phyloP scores from a whole-genome alignment of 2,329 filamentous ascomycete genomes.

The Calonectria henricotiae region DNA sequence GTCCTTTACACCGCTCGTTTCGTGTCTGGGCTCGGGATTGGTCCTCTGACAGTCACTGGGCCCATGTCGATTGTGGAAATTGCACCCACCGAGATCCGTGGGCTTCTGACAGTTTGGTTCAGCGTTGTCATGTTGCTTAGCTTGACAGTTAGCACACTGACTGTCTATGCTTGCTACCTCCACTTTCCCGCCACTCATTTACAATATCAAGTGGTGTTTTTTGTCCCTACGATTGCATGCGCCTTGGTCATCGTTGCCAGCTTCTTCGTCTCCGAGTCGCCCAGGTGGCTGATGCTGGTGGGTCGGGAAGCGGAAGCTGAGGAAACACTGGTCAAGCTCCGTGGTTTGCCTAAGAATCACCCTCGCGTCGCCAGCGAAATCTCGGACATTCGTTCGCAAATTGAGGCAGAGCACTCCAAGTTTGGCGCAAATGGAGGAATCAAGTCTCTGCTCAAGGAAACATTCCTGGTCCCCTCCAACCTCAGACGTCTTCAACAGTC shows the following conservation, averaged over 20 bases:
- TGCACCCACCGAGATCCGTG: slow-evolving; percentile 59
- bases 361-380: slow-evolving; percentile 51
- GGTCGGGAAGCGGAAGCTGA: slow-evolving; percentile 53
- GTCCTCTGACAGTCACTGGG: slow-evolving; percentile 58
- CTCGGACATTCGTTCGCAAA: slow-evolving; percentile 53
- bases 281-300: slow-evolving; percentile 57
- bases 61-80: slow-evolving; percentile 61
- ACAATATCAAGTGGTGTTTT: slow-evolving; percentile 54
- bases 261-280: slow-evolving; percentile 59
- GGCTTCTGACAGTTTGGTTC: slow-evolving; percentile 59
- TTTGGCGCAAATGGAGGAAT: slow-evolving; percentile 39
- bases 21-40: slow-evolving; percentile 59
- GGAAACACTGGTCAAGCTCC: slow-evolving; percentile 42
- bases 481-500: slow-evolving; percentile 60
- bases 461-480: slow-evolving; percentile 58
- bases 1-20: slow-evolving; percentile 59
- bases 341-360: slow-evolving; percentile 51
- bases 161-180: slow-evolving; percentile 56
- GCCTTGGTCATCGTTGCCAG: slow-evolving; percentile 50
- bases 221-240: slow-evolving; percentile 50
- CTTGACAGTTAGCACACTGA: slow-evolving; percentile 55
- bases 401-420: slow-evolving; percentile 39
- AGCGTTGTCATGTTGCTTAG: slow-evolving; percentile 57
- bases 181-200: slow-evolving; percentile 34
- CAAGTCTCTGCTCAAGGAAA: slow-evolving; percentile 56